Evolutionary conservation across 2,329 filamentous ascomycete species (phyloP), one percentile per base, ranked within the genome.

Genomic region (Mariannaea sp.): DNA sequence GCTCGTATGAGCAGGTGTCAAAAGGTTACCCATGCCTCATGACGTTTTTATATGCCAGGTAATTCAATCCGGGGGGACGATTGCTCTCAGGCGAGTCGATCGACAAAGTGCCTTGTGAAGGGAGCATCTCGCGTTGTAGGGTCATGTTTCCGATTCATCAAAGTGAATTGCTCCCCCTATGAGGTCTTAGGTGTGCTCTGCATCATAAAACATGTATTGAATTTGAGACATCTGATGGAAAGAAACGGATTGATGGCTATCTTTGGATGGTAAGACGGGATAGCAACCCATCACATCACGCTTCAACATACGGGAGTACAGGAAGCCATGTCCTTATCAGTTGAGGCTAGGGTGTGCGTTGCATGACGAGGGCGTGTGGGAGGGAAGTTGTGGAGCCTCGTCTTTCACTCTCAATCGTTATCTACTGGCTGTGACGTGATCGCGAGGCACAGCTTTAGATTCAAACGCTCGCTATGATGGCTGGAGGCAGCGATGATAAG

Each of bases 311-410:
- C 44, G 38, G 19, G 9, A 39, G 35, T 12, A 22, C 17, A 16
- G 13, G 29, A 48, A 44, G 38, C 49, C 48, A n/a, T n/a, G n/a
- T n/a, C 38, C 51, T 49, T 53, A 53, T 53, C 51, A 53, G 51
- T 49, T 38, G 27, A 27, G 44, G 17, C 32, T 20, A 44, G 50
- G 51, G 44, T 29, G 42, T 27, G 50, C 30, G 51, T 22, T 27
- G 50, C 30, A 45, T 22, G 50, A 42, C 26, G 38, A 38, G 46
- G 39, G 46, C 36, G 46, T 39, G 38, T 29, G 48, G 22, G 36
- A 13, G 41, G 41, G 38, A 26, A 27, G 22, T 47, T 42, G 49
- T 47, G 49, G 49, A 53, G 38, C 44, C 32, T 17, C 6, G 35
- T n/a, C n/a, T n/a, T n/a, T n/a, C 20, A 33, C n/a, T 22, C 43